Evolutionary conservation across 345 rosid genomes (phyloP).

Genomic region (Nephelium lappaceum): DNA sequence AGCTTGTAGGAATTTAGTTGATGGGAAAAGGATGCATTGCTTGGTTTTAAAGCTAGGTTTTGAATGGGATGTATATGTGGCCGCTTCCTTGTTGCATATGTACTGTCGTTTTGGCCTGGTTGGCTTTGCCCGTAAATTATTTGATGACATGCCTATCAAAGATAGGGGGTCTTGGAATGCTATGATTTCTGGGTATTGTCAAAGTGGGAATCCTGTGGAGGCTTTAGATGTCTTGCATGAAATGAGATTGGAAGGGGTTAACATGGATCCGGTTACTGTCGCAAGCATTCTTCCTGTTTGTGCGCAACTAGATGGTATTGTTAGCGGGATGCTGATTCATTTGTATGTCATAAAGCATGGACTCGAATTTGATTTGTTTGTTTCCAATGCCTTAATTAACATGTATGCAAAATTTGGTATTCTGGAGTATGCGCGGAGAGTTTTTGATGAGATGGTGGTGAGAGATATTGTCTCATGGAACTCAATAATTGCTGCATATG

Average conservation of each 20-base stretch:
- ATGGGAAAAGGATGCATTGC: slow-evolving; percentile 57
- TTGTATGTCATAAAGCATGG: slow-evolving; percentile 48
- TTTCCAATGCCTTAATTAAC: slow-evolving; percentile 58
- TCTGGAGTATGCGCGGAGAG: slow-evolving; percentile 30
- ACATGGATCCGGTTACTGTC: slow-evolving; percentile 52
- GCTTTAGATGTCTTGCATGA: slow-evolving; percentile 42
- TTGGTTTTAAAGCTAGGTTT: slow-evolving; percentile 59
- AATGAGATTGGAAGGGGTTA: slow-evolving; percentile 46
- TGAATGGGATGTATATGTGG: slow-evolving; percentile 60
- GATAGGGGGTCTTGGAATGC: slow-evolving; percentile 69
- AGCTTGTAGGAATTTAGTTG: slow-evolving; percentile 48
- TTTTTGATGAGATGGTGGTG: slow-evolving; percentile 43
- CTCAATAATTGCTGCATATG: slow-evolving; percentile 60
- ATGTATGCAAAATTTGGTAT: slow-evolving; percentile 51
- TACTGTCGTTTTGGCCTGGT: slow-evolving; percentile 44
- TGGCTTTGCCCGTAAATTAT: slow-evolving; percentile 40
- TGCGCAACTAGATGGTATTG: slow-evolving; percentile 43
- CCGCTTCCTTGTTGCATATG: slow-evolving; percentile 59
- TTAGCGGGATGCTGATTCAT: slow-evolving; percentile 47
- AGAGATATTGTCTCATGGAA: slow-evolving; percentile 66
- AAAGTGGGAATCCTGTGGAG: slow-evolving; percentile 48
- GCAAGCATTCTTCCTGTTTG: slow-evolving; percentile 59
- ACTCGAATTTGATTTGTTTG: slow-evolving; percentile 44
- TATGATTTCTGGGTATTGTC: slow-evolving; percentile 67
- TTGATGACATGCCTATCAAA: slow-evolving; percentile 51